Conservation (phyloP, 2,329 filamentous ascomycete species). For the Trichothecium sympodiale region DNA sequence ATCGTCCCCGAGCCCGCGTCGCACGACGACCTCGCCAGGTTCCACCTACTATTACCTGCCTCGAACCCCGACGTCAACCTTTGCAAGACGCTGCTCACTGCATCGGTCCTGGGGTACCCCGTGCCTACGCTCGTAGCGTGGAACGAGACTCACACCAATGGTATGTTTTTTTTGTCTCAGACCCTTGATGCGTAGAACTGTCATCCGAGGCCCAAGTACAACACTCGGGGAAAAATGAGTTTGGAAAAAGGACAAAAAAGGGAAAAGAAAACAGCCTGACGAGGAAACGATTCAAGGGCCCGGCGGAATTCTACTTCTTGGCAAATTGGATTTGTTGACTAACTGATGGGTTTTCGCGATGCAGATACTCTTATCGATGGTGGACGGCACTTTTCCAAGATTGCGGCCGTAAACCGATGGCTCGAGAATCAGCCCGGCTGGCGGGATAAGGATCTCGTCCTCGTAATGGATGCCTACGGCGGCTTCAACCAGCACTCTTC, state of each 20-base stretch:
- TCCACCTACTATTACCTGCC: constrained; percentile 17
- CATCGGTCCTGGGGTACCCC: constrained; percentile 16
- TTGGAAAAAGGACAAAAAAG: no score
- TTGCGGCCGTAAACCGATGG: constrained; percentile 13
- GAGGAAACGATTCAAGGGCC: no score
- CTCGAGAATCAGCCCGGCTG: constrained; percentile 13
- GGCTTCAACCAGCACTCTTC: constrained; percentile 4
- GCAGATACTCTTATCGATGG: constrained; percentile 8
- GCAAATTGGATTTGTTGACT: no score
- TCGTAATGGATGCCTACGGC: constrained; percentile 18
- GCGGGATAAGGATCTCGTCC: constrained; percentile 14
- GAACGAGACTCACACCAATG: constrained; percentile 1
- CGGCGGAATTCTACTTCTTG: no score
- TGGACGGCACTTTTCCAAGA: constrained; percentile 18
- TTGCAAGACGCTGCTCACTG: constrained; percentile 20
- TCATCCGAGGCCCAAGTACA: no score
- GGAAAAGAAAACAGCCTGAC: no score
- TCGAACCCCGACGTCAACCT: constrained; percentile 13
- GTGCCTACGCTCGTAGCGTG: constrained; percentile 12
- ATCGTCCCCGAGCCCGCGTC: neutral
- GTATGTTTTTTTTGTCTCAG: neutral
- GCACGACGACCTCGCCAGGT: constrained; percentile 2
- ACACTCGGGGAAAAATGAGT: constrained; percentile 6
- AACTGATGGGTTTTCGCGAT: neutral
- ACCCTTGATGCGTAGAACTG: no score